A percentile compares a stretch with the other conserved stretches of the same genome.
These are phyloP conservation scores for Collybia nuda DNA, from an alignment of 768 basidiomycete genomes.

Conservation along the genomic window DNA sequence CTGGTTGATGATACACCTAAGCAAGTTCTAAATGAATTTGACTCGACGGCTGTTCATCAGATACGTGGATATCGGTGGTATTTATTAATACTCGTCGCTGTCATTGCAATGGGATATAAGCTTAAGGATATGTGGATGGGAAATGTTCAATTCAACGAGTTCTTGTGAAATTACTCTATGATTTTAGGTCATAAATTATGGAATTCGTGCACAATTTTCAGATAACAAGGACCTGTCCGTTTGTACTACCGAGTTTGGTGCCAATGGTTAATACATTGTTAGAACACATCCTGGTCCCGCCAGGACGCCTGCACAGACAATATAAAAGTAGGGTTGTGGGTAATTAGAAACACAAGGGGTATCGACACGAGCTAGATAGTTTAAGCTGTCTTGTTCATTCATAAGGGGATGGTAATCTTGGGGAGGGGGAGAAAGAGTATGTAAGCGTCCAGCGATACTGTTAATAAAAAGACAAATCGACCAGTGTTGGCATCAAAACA, in stretches of 20 bases:
- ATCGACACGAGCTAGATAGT: not conserved
- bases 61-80: constrained; percentile 26
- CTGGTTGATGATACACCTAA: constrained; percentile 44
- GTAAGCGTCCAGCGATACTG: constrained; percentile 26
- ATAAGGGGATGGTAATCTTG: not conserved
- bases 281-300: no score
- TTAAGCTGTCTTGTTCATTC: not conserved
- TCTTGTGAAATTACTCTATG: not conserved
- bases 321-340: not conserved
- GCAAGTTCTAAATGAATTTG: not conserved
- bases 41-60: no score
- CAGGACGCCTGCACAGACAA: not conserved
- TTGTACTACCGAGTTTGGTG: no score
- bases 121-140: constrained; percentile 14
- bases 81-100: constrained; percentile 25
- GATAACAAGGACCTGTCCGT: no score
- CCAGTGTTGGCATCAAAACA: constrained; percentile 1
- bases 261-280: no score
- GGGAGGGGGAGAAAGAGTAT: constrained; percentile 2
- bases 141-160: constrained; percentile 2
- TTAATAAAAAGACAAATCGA: constrained; percentile 9
- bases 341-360: not conserved
- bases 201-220: not conserved
- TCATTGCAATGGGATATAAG: constrained; percentile 23
- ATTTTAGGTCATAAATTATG: not conserved